Evolutionary conservation across 495 filamentous ascomycete genomes (phyloP).

Genomic region (Talaromyces wortmannii): DNA sequence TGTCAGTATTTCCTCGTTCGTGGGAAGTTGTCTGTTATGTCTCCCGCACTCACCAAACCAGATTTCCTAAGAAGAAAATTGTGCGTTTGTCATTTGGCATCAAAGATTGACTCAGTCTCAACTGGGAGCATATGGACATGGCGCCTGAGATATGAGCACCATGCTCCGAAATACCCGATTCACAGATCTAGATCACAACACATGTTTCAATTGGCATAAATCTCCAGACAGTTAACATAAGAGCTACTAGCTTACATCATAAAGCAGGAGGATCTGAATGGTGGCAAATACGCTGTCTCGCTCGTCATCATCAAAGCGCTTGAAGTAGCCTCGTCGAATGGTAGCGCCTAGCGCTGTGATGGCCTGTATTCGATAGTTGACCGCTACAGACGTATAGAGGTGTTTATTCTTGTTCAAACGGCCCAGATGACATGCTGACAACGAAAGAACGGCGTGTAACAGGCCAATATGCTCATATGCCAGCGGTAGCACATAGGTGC

Average conservation of each 20-base stretch:
- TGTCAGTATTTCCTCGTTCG: background rate
- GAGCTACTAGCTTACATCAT: slow-evolving; percentile 22
- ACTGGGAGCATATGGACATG: slow-evolving; percentile 27
- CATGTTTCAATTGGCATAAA: background rate
- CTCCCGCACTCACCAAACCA: slow-evolving; percentile 20
- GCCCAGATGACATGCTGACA: slow-evolving; percentile 29
- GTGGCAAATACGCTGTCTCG: slow-evolving; percentile 28
- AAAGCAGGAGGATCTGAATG: slow-evolving; percentile 30
- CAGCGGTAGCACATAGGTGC: slow-evolving; percentile 25
- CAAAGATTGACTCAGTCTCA: slow-evolving; percentile 20
- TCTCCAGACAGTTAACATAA: background rate
- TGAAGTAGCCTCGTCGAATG: slow-evolving; percentile 20
- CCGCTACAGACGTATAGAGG: slow-evolving; percentile 20
- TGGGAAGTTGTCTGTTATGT: background rate
- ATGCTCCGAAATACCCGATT: slow-evolving; percentile 27
- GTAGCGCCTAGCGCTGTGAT: slow-evolving; percentile 22
- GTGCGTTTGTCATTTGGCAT: slow-evolving; percentile 19
- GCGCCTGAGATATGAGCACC: slow-evolving; percentile 33
- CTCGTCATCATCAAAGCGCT: slow-evolving; percentile 18
- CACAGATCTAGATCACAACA: slow-evolving; percentile 18
- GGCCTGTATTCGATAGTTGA: slow-evolving; percentile 29
- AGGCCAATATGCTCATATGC: slow-evolving; percentile 27
- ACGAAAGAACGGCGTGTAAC: slow-evolving; percentile 25
- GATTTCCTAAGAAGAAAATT: slow-evolving; percentile 30
- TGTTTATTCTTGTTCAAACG: slow-evolving; percentile 14